phyloP scores from a whole-genome alignment of 768 basidiomycete species.

The Podaxis sp. region DNA sequence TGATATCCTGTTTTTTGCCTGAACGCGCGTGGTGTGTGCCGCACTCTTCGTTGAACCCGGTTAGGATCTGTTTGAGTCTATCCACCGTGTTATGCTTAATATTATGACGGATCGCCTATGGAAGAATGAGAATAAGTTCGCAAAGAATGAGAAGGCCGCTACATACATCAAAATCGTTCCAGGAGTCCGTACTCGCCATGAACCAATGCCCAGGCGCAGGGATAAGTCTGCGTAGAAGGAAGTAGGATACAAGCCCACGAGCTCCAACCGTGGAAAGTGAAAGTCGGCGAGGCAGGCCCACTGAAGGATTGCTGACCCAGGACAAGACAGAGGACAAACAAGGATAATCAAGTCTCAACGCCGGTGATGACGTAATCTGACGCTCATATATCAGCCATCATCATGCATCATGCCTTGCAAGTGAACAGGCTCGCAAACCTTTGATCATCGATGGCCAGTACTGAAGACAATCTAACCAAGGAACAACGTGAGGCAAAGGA shows the following conservation, averaged over 20 bases:
- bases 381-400: background rate
- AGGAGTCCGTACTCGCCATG: slow-evolving; percentile 64
- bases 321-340: slow-evolving; percentile 22
- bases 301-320: slow-evolving; percentile 1
- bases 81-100: slow-evolving; percentile 83
- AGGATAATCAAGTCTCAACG: slow-evolving; percentile 10
- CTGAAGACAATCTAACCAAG: slow-evolving; percentile 59
- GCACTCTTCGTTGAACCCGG: slow-evolving; percentile 79
- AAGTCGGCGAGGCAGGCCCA: slow-evolving; percentile 10
- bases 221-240: slow-evolving; percentile 11
- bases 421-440: background rate
- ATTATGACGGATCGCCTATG: slow-evolving; percentile 64
- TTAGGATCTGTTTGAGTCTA: slow-evolving; percentile 78
- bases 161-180: slow-evolving; percentile 75
- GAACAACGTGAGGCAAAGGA: slow-evolving; percentile 78
- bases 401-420: background rate
- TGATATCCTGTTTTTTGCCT: slow-evolving; percentile 86
- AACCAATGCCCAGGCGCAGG: slow-evolving; percentile 10
- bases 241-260: background rate
- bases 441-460: slow-evolving; percentile 22
- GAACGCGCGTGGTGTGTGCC: slow-evolving; percentile 63
- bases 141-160: slow-evolving; percentile 13
- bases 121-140: slow-evolving; percentile 16
- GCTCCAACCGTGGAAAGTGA: slow-evolving; percentile 15
- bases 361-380: slow-evolving; percentile 14